A percentile compares a stretch with the other conserved stretches of the same genome.
These are phyloP conservation scores for Podospora pseudoanserina DNA, from an alignment of 495 filamentous ascomycete genomes.

Conservation along the genomic window DNA sequence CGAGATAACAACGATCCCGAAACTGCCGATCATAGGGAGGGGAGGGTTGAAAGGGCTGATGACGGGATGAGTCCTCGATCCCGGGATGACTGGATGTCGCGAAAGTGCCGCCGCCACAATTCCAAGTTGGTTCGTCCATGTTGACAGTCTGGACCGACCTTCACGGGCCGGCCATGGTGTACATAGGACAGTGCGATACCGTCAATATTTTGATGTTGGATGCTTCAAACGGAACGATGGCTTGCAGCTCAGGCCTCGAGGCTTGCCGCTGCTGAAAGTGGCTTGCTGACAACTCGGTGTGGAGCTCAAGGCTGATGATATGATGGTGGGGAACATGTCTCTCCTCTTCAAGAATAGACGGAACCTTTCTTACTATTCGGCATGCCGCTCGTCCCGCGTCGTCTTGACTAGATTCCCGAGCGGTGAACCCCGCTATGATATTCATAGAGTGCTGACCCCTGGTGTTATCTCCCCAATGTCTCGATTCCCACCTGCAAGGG, in stretches of 20 bases:
- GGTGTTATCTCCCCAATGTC: not conserved
- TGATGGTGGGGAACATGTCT: not conserved
- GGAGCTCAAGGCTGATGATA: not conserved
- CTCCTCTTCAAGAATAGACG: not conserved
- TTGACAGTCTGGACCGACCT: not conserved
- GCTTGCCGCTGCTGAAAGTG: not conserved
- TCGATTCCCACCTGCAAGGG: constrained; percentile 3
- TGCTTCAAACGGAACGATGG: not conserved
- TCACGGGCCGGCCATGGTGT: not conserved
- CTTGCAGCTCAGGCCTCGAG: not conserved
- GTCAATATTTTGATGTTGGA: not conserved
- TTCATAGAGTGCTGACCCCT: not conserved
- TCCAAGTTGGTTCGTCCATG: not conserved
- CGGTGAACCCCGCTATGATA: not conserved
- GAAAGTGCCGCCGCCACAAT: not conserved
- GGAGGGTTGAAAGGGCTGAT: not conserved
- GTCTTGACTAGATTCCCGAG: not conserved
- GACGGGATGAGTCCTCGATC: not conserved
- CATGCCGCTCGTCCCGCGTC: not conserved
- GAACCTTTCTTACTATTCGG: not conserved
- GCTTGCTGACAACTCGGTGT: not conserved
- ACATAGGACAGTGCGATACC: not conserved
- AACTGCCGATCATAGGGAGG: not conserved
- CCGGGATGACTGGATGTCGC: not conserved
- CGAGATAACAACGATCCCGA: not conserved